phyloP scores from a whole-genome alignment of 2,329 filamentous ascomycete species.

The Ilyonectria sp. region DNA sequence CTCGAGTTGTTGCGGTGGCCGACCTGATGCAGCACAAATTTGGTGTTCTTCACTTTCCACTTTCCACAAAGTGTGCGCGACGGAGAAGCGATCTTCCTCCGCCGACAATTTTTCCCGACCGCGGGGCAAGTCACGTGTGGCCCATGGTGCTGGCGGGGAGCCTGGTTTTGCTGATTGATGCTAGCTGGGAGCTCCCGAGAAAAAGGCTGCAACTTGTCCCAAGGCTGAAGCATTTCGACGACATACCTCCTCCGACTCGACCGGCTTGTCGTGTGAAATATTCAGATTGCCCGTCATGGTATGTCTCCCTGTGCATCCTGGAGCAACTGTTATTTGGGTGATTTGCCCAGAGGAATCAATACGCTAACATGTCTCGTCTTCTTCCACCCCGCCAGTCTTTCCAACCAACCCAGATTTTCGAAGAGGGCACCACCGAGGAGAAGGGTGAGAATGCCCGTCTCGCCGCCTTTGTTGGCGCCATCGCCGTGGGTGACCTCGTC shows the following conservation, averaged over 20 bases:
- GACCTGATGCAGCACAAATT: conserved; percentile 54
- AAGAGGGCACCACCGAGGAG: conserved; percentile 96
- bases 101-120: conserved; percentile 47
- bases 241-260: conserved; percentile 39
- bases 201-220: conserved; percentile 50
- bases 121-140: conserved; percentile 61
- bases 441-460: conserved; percentile 99
- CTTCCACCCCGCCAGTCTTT: conserved; percentile 65
- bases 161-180: conserved; percentile 37
- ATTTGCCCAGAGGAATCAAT: conserved; percentile 8
- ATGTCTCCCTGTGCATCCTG: conserved; percentile 16
- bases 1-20: conserved; percentile 46
- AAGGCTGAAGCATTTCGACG: conserved; percentile 51
- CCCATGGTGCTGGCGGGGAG: conserved; percentile 44
- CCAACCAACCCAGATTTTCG: conserved; percentile 98
- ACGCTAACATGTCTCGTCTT: conserved; percentile 39
- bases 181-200: conserved; percentile 46
- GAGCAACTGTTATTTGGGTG: neutral
- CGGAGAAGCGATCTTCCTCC: conserved; percentile 58
- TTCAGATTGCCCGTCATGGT: conserved; percentile 47
- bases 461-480: conserved; percentile 97
- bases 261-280: conserved; percentile 42
- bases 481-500: conserved; percentile 96
- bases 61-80: conserved; percentile 58
- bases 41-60: conserved; percentile 54